Evolutionary conservation across 2,329 filamentous ascomycete genomes (phyloP).

Genomic region (Fusarium austroafricanum): DNA sequence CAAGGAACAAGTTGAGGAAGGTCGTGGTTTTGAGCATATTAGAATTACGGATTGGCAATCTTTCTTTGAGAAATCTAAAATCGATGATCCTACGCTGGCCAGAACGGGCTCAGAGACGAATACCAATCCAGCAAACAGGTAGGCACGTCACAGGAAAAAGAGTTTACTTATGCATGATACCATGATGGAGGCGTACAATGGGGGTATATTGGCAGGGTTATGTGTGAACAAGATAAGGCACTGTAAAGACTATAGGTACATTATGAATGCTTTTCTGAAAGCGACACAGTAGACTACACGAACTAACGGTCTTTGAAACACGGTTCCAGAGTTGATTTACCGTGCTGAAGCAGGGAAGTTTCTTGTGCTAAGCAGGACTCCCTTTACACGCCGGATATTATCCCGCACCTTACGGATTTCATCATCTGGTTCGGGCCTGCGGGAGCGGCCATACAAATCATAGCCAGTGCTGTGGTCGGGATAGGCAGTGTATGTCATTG

Average conservation of each 20-base stretch:
- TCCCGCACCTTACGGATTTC: constrained; percentile 79
- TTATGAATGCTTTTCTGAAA: constrained; percentile 3
- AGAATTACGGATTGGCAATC: constrained; percentile 57
- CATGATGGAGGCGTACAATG: neutral
- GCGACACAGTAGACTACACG: neutral
- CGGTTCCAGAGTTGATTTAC: constrained; percentile 18
- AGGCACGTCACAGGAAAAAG: neutral
- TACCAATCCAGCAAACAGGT: neutral
- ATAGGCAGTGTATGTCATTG: constrained; percentile 61
- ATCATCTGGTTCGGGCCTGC: constrained; percentile 69
- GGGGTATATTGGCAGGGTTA: constrained; percentile 26
- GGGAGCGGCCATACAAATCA: constrained; percentile 58
- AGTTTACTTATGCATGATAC: constrained; percentile 5
- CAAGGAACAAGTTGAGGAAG: constrained; percentile 57
- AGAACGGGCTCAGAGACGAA: neutral
- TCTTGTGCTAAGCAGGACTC: constrained; percentile 78
- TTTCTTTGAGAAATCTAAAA: constrained; percentile 51
- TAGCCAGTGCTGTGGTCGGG: constrained; percentile 53
- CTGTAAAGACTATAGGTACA: constrained; percentile 11
- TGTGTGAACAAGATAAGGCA: neutral
- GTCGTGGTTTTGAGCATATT: constrained; percentile 63
- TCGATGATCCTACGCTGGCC: constrained; percentile 41
- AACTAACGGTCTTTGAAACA: neutral
- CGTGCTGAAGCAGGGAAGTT: constrained; percentile 71
- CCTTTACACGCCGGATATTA: constrained; percentile 83